These are phyloP conservation scores for Neurospora sp. DNA, from an alignment of 2,329 filamentous ascomycete genomes.

Conservation along the genomic window DNA sequence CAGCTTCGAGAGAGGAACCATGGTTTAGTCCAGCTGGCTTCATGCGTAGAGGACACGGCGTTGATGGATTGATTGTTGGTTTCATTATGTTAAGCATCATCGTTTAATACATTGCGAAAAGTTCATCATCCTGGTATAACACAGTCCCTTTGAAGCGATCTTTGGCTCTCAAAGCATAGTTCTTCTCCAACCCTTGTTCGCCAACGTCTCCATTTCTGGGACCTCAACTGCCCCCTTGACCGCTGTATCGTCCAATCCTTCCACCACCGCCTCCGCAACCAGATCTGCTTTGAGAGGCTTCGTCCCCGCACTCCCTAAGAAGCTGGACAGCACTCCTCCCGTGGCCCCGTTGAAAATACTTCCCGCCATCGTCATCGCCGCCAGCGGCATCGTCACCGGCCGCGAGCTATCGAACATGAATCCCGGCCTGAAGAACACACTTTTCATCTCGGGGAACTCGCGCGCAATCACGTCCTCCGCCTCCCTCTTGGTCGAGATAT, in stretches of 20 bases:
- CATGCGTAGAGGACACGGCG: slow-evolving; percentile 10
- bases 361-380: slow-evolving; percentile 64
- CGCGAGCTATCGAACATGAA: slow-evolving; percentile 85
- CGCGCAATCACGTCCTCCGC: slow-evolving; percentile 69
- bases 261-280: slow-evolving; percentile 82
- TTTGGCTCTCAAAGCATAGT: slow-evolving; percentile 60
- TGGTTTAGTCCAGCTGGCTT: slow-evolving; percentile 56
- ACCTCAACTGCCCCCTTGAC: slow-evolving; percentile 70
- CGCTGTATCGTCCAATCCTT: slow-evolving; percentile 66
- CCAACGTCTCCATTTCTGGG: slow-evolving; percentile 70
- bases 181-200: slow-evolving; percentile 77
- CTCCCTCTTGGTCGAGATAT: slow-evolving; percentile 85
- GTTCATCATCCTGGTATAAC: slow-evolving; percentile 25
- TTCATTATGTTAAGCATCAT: neutral
- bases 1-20: slow-evolving; percentile 93
- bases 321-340: slow-evolving; percentile 61
- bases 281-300: slow-evolving; percentile 83
- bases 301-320: slow-evolving; percentile 73
- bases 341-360: slow-evolving; percentile 68
- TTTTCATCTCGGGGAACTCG: slow-evolving; percentile 65
- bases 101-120: slow-evolving; percentile 2
- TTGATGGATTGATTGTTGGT: slow-evolving; percentile 4
- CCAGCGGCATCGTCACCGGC: slow-evolving; percentile 75
- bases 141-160: neutral
- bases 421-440: slow-evolving; percentile 72